Evolutionary conservation across 108 stramenopile species (phyloP).

Genomic region (Nannochloropsis oceanica): DNA sequence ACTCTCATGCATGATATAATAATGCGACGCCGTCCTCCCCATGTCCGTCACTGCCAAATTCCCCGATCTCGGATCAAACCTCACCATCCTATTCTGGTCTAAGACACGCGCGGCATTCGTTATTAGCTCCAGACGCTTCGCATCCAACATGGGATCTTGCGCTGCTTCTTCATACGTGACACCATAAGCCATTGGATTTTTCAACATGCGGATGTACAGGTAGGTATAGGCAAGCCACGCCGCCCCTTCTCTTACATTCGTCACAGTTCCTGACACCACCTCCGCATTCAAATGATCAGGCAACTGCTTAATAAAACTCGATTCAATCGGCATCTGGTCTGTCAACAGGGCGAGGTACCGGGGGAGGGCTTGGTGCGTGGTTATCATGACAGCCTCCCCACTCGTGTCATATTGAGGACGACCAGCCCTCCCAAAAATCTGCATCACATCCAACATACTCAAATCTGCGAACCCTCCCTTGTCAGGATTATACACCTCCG

Average conservation of each 20-base stretch:
- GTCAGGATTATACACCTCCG: slow-evolving; percentile 96
- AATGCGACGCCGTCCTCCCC: slow-evolving; percentile 92
- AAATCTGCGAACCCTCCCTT: slow-evolving; percentile 86
- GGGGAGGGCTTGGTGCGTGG: slow-evolving; percentile 65
- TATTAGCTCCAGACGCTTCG: not conserved
- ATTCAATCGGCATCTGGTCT: slow-evolving; percentile 81
- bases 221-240: slow-evolving; percentile 94
- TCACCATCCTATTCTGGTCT: slow-evolving; percentile 63
- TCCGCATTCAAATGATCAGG: slow-evolving; percentile 97
- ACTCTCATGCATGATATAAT: slow-evolving; percentile 86
- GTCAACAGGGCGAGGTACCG: slow-evolving; percentile 86
- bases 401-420: slow-evolving; percentile 89
- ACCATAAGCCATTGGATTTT: slow-evolving; percentile 86
- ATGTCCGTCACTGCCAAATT: slow-evolving; percentile 77
- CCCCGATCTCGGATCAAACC: slow-evolving; percentile 60
- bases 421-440: slow-evolving; percentile 95
- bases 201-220: slow-evolving; percentile 79
- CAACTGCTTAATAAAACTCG: slow-evolving; percentile 68
- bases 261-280: slow-evolving; percentile 88
- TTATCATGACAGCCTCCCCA: slow-evolving; percentile 92
- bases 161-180: slow-evolving; percentile 54
- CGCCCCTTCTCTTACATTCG: slow-evolving; percentile 71
- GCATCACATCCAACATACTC: slow-evolving; percentile 89
- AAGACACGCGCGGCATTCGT: slow-evolving; percentile 49
- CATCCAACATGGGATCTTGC: slow-evolving; percentile 47